Base-by-base conservation (phyloP, 2,329 filamentous ascomycete species). In the Alternaria postmessia region DNA sequence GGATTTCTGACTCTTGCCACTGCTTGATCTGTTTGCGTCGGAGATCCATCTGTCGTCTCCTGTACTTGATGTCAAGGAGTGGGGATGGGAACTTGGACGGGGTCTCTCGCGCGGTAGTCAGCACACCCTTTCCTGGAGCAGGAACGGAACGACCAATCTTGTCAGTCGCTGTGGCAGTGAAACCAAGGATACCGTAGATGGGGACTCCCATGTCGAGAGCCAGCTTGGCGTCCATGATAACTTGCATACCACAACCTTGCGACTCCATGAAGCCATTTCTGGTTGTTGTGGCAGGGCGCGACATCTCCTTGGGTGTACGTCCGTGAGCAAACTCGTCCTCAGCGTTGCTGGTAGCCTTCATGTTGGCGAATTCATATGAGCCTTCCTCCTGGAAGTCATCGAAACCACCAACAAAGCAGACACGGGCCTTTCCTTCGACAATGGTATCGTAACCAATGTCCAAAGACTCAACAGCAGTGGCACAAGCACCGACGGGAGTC, bases 331-430 rank as follows among this genome's bases (percentile, higher is more conserved):
- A 92, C 80, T 99, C 96, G 70, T 98, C 94, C 63, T 97, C 91
- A 26, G 94, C 94, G 77, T 98, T 99, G 87, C 94, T 97, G 57
- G 95, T 99, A 61, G 95, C 95, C 83, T 97, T 96, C 95, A 99
- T 99, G 85, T 99, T 99, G 85, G 95, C 95, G 79, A 99, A 99
- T 81, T 99, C 95, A 76, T 97, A 99, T 1, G 95, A 99, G 53
- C 95, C 96, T 82, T 99, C 95, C 82, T 99, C 95, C 75, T 96
- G 93, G 84, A 99, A 97, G 82, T 99, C 96, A 83, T 99, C 95
- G 75, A 99, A 98, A 70, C 95, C 95, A 87, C 95, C 95, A 61
- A 99, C 96, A 68, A 99, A 91, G 86, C 94, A 98, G 75, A 99
- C 88, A 53, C 94, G 92, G 61, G 96, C 95, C 86, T 99, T 99